phyloP scores from a whole-genome alignment of 225 moss, liverwort and hornwort species.

The Pleurozium schreberi region DNA sequence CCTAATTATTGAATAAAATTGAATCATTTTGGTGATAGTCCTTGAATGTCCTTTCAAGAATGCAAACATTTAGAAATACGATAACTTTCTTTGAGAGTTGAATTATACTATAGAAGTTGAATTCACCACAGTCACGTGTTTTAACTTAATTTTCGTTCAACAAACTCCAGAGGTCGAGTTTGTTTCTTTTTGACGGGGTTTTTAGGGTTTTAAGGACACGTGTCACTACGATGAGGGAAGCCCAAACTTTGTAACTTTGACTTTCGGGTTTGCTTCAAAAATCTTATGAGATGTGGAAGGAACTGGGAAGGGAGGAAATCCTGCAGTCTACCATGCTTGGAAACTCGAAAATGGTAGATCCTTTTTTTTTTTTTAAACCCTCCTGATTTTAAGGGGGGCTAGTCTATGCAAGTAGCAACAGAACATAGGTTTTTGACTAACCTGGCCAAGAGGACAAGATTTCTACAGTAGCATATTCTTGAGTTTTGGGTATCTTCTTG shows the following conservation, averaged over 20 bases:
- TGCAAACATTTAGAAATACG: too few species aligned
- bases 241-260: neutral
- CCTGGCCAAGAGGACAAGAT: neutral
- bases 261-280: neutral
- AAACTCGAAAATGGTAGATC: neutral
- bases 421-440: neutral
- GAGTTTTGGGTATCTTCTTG: neutral
- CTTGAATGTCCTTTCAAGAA: too few species aligned
- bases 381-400: neutral
- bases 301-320: neutral
- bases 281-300: neutral
- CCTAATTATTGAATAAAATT: neutral
- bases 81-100: too few species aligned
- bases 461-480: neutral
- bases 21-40: too few species aligned
- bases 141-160: too few species aligned
- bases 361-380: rapidly evolving
- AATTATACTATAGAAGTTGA: too few species aligned
- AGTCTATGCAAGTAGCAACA: neutral
- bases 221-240: neutral
- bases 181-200: neutral
- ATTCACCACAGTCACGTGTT: too few species aligned
- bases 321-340: neutral
- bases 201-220: neutral
- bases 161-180: neutral